These are phyloP conservation scores for Centella asiatica DNA, from an alignment of 129 eudicot genomes.

Conservation along the genomic window DNA sequence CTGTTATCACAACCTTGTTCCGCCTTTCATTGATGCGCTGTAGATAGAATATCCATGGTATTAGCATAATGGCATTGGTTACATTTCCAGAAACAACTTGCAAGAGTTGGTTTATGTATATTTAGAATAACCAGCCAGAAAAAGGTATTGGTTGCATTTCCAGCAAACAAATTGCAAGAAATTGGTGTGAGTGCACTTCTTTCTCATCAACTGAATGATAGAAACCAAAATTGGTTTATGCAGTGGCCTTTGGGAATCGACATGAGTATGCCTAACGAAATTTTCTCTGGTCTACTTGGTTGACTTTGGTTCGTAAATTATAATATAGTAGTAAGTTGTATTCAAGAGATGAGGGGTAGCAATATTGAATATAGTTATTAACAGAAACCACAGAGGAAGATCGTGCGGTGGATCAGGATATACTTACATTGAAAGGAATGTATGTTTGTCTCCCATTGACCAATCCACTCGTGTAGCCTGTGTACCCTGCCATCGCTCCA, in stretches of 20 bases:
- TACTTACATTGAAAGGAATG: slow-evolving; percentile 26
- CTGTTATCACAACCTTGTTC: slow-evolving; percentile 50
- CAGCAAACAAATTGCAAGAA: neutral
- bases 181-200: too few species aligned
- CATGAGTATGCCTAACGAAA: neutral
- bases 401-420: neutral
- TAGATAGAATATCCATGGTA: slow-evolving; percentile 19
- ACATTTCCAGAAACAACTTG: too few species aligned
- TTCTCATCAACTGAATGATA: too few species aligned
- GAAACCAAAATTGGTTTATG: neutral
- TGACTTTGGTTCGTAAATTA: neutral
- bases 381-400: neutral
- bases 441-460: slow-evolving; percentile 32
- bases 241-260: neutral
- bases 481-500: slow-evolving; percentile 35
- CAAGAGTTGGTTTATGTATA: too few species aligned
- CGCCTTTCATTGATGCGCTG: slow-evolving; percentile 53
- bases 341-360: neutral
- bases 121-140: too few species aligned
- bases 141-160: neutral
- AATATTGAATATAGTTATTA: neutral
- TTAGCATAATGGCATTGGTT: too few species aligned
- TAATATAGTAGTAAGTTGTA: neutral
- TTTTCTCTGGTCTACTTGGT: neutral
- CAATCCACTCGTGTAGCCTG: slow-evolving; percentile 28